phyloP scores from a whole-genome alignment of 2,329 filamentous ascomycete species.

The Madurella fahalii region DNA sequence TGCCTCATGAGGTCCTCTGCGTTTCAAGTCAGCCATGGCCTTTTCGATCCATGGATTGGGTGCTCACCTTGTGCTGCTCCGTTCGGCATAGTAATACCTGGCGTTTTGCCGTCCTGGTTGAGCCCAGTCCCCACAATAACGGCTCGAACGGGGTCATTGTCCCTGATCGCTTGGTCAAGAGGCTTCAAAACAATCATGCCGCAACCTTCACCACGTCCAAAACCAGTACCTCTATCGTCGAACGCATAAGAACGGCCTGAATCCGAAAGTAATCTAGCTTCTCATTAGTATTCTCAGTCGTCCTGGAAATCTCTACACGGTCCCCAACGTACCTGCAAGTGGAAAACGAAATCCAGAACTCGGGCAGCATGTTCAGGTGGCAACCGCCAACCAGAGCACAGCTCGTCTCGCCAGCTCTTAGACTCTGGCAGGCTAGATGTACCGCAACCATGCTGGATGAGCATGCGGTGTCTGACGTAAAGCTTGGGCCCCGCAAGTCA shows the following conservation, averaged over 20 bases:
- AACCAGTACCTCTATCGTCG: conserved; percentile 52
- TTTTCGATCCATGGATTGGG: conserved; percentile 10
- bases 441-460: conserved; percentile 49
- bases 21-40: background rate
- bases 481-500: conserved; percentile 50
- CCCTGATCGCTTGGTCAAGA: conserved; percentile 49
- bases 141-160: conserved; percentile 51
- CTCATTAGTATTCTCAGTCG: conserved; percentile 9
- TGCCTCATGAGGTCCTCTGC: conserved; percentile 40
- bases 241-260: conserved; percentile 50
- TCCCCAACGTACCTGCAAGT: conserved; percentile 37
- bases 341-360: conserved; percentile 44
- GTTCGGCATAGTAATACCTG: conserved; percentile 55
- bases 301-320: conserved; percentile 11
- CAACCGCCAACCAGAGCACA: conserved; percentile 46
- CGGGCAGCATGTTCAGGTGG: conserved; percentile 45
- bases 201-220: conserved; percentile 58
- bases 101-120: conserved; percentile 54
- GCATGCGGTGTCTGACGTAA: conserved; percentile 50
- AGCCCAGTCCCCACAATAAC: conserved; percentile 48
- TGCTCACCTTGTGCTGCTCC: conserved; percentile 43
- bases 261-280: conserved; percentile 45
- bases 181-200: conserved; percentile 54
- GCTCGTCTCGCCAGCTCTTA: conserved; percentile 43
- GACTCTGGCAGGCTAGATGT: conserved; percentile 47